Evolutionary conservation across 192 early-diverging fungal genomes (phyloP).

Genomic region (Backusella parvicylindrica): DNA sequence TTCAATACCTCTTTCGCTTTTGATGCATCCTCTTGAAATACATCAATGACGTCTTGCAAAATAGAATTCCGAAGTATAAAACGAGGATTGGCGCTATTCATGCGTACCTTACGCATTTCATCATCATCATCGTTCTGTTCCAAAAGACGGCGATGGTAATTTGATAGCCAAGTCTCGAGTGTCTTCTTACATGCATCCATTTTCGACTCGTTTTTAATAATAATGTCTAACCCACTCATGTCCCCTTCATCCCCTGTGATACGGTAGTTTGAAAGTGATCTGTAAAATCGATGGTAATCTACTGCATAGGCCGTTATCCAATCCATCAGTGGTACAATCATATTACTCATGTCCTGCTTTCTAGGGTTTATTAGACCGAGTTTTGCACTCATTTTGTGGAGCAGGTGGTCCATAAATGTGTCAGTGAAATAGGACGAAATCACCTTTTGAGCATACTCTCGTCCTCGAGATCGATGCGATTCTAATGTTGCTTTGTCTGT

Average conservation of each 20-base stretch:
- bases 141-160: constrained; percentile 51
- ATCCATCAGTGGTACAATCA: constrained; percentile 64
- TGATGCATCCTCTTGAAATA: constrained; percentile 37
- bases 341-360: constrained; percentile 33
- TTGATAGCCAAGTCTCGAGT: constrained; percentile 44
- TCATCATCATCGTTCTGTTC: constrained; percentile 26
- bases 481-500: constrained; percentile 15
- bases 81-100: constrained; percentile 70
- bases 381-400: constrained; percentile 58
- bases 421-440: constrained; percentile 46
- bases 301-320: constrained; percentile 57
- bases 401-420: constrained; percentile 47
- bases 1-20: constrained; percentile 37
- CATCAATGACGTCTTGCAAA: constrained; percentile 60
- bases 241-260: constrained; percentile 23
- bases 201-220: constrained; percentile 22
- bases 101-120: constrained; percentile 40
- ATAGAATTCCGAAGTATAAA: constrained; percentile 80
- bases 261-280: constrained; percentile 55
- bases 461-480: constrained; percentile 30
- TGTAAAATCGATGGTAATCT: constrained; percentile 77
- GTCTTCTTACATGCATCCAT: constrained; percentile 32
- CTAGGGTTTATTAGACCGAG: constrained; percentile 38
- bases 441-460: constrained; percentile 46
- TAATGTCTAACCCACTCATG: constrained; percentile 18